Base-by-base conservation (phyloP, 192 early-diverging fungal species). In the Pilobolus umbonatus region DNA sequence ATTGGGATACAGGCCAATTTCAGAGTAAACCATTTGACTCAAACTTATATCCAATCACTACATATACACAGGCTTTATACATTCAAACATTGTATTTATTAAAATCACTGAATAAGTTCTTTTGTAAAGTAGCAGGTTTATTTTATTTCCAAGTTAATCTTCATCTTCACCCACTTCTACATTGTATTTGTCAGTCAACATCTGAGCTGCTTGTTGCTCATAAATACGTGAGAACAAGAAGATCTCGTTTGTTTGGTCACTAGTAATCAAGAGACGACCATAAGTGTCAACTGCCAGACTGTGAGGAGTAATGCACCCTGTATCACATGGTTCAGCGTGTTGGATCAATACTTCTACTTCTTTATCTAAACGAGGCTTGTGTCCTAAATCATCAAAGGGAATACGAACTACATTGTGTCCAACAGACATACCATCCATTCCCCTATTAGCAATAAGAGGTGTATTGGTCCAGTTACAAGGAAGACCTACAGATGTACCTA, bases 391-490 rank as follows among this genome's bases (percentile, higher is more conserved):
- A 28, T 63, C 56, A 34, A 60, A 63, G 24, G 55, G 61, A 26
- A 69, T 43, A 22, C 57, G 57, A 17, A 64, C 43, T 5, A 69
- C 57, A 39, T 42, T 63, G 48, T 62, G 56, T 1, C 57, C 57
- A 9, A 12, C n/a, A 5, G 28, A 2, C 25, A 52, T 19, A 28
- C 48, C 64, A 0, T 32, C 7, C 2, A 35, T 12, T 15, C 64
- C 64, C 24, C 45, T 55, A 15, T 65, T 40, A 8, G 67, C 61
- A 12, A 69, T 34, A 12, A 69, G 45, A 29, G 67, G 61, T 8
- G 61, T 62, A 47, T 69, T 61, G 9, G 67, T 69, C 67, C 67
- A 69, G 32, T 47, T 58, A 50, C 67, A 69, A 15, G 67, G 67
- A 17, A 69, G 30, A 10, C 67, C 67, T 12, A 64, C 61, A 10